Evolutionary conservation across 257 asterid genomes (phyloP).

Genomic region (Buddleja alternifolia): DNA sequence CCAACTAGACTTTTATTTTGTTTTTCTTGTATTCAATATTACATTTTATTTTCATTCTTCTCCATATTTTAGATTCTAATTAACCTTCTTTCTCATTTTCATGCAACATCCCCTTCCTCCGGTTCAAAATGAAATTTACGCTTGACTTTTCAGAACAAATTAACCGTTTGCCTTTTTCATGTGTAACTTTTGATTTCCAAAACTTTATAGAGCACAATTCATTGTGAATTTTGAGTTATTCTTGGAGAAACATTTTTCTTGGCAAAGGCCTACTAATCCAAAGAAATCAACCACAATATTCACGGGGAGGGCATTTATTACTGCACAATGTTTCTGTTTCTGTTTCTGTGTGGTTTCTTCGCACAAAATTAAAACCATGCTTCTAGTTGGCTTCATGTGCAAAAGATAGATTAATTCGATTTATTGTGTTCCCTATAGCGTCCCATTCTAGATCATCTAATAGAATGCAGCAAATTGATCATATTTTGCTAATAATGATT

Average conservation of each 20-base stretch:
- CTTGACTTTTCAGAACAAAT: too few species aligned
- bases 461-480: slow-evolving; percentile 13
- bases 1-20: background rate
- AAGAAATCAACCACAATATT: background rate
- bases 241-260: background rate
- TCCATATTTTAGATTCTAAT: background rate
- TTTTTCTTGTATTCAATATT: background rate
- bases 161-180: too few species aligned
- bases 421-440: background rate
- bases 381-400: background rate
- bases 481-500: background rate
- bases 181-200: too few species aligned
- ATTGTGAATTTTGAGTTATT: background rate
- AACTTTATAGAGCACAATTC: background rate
- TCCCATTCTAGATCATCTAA: slow-evolving; percentile 15
- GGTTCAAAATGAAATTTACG: background rate
- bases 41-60: slow-evolving; percentile 19
- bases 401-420: slow-evolving; percentile 1
- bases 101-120: background rate
- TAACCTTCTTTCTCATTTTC: background rate
- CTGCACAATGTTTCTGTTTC: too few species aligned
- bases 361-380: background rate
- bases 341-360: too few species aligned
- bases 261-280: background rate
- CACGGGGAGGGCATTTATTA: too few species aligned